These are phyloP conservation scores for Malassezia sp. DNA, from an alignment of 1,284 basidiomycete species.

Conservation along the genomic window DNA sequence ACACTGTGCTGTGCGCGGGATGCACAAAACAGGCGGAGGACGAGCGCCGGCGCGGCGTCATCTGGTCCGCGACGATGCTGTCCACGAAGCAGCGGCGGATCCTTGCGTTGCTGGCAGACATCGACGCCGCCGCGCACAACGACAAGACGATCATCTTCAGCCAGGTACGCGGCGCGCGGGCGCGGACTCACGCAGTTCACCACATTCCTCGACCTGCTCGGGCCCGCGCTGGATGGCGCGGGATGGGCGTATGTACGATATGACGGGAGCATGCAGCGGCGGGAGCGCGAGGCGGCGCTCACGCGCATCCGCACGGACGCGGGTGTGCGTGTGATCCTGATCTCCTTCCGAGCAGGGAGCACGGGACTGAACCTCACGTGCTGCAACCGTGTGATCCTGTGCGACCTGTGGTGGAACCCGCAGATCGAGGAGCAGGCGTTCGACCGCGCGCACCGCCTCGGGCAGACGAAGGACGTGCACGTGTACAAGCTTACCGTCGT, in stretches of 20 bases:
- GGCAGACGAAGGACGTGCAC: conserved; percentile 73
- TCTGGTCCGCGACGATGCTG: conserved; percentile 53
- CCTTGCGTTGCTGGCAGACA: conserved; percentile 59
- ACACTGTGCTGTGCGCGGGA: conserved; percentile 20
- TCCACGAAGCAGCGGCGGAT: conserved; percentile 75
- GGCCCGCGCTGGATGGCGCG: conserved; percentile 63
- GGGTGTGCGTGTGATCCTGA: conserved; percentile 63
- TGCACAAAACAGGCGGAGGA: conserved; percentile 21
- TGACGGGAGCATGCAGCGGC: conserved; percentile 75
- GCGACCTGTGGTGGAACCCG: conserved; percentile 77
- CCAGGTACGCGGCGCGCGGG: conserved; percentile 32
- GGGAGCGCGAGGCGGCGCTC: conserved; percentile 63
- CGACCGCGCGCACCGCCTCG: conserved; percentile 70
- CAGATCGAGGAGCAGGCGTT: conserved; percentile 67
- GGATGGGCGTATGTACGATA: conserved; percentile 69
- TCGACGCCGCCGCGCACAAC: conserved; percentile 54
- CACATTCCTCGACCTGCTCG: conserved; percentile 71
- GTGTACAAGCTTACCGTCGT: conserved; percentile 87
- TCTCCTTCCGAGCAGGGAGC: conserved; percentile 90
- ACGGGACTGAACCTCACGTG: conserved; percentile 88
- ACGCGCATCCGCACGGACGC: conserved; percentile 59
- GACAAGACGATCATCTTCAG: conserved; percentile 73
- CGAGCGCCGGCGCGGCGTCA: conserved; percentile 36
- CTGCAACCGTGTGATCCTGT: conserved; percentile 84
- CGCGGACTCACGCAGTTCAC: conserved; percentile 62